Percentiles rank a stretch among this genome's conserved stretches.
Evolutionary conservation across 2,329 filamentous ascomycete genomes (phyloP).

Genomic region (Pseudogymnoascus sp.): DNA sequence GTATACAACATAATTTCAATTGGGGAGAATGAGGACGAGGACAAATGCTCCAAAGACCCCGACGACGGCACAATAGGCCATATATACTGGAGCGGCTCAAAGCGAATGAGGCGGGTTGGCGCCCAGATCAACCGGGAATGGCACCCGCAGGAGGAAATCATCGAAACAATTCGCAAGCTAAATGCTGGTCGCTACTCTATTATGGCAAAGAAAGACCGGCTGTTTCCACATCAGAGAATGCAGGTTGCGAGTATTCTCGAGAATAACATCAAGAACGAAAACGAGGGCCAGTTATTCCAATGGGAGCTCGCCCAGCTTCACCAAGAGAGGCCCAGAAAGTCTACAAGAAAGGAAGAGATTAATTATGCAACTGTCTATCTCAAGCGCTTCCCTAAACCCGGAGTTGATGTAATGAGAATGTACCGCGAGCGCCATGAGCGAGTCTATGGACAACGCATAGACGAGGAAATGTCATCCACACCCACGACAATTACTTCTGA

Average conservation of each 20-base stretch:
- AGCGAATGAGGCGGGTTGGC: constrained; percentile 19
- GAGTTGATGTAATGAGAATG: constrained; percentile 16
- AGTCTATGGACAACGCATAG: neutral
- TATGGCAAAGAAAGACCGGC: constrained; percentile 20
- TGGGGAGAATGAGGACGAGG: neutral
- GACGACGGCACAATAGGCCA: neutral
- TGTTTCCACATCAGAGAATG: constrained; percentile 20
- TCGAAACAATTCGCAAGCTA: constrained; percentile 21
- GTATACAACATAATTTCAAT: constrained; percentile 17
- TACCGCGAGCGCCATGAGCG: constrained; percentile 16
- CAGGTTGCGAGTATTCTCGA: constrained; percentile 24
- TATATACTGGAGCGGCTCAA: constrained; percentile 8
- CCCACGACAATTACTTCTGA: neutral
- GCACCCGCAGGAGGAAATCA: constrained; percentile 21
- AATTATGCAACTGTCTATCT: constrained; percentile 23
- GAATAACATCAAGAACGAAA: constrained; percentile 18
- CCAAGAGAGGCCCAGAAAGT: constrained; percentile 6
- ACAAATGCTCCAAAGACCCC: neutral
- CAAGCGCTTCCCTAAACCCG: constrained; percentile 17
- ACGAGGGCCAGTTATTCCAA: constrained; percentile 18
- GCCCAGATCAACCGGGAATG: constrained; percentile 18
- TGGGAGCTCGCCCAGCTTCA: constrained; percentile 25
- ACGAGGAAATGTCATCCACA: neutral
- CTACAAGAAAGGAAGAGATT: constrained; percentile 17
- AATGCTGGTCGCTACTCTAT: constrained; percentile 18